These are phyloP conservation scores for Raffaelea ambrosiae DNA, from an alignment of 2,329 filamentous ascomycete genomes.

Conservation along the genomic window DNA sequence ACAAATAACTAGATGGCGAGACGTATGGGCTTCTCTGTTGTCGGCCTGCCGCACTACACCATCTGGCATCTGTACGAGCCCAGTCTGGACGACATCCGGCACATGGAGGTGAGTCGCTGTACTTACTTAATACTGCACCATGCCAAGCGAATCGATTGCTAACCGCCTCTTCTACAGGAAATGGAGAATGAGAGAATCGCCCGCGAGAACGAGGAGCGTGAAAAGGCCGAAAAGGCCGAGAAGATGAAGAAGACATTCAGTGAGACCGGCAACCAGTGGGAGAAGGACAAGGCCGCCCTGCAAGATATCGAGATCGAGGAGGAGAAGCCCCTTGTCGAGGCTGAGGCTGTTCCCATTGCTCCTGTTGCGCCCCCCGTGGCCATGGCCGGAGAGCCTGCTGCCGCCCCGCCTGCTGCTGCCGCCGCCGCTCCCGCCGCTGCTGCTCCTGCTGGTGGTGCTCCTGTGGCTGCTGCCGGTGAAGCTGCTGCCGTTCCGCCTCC, in stretches of 20 bases:
- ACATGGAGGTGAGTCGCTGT: slow-evolving; percentile 66
- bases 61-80: slow-evolving; percentile 99
- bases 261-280: slow-evolving; percentile 72
- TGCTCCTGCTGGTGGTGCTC: neutral
- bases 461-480: neutral
- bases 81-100: slow-evolving; percentile 91
- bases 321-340: slow-evolving; percentile 23
- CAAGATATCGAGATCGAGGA: slow-evolving; percentile 57
- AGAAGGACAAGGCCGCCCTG: slow-evolving; percentile 78
- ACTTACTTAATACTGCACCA: neutral
- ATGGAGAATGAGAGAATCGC: slow-evolving; percentile 84
- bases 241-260: slow-evolving; percentile 77
- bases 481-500: neutral
- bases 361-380: slow-evolving; percentile 3
- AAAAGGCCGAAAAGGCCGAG: slow-evolving; percentile 62
- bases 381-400: neutral
- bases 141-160: no score
- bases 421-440: neutral
- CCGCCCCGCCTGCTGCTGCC: slow-evolving; percentile 4
- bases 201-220: slow-evolving; percentile 71
- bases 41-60: slow-evolving; percentile 93
- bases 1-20: slow-evolving; percentile 72
- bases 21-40: slow-evolving; percentile 90
- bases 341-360: slow-evolving; percentile 23
- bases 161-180: slow-evolving; percentile 43